These are phyloP conservation scores for Saccharum spontaneum DNA, from an alignment of 176 grass and related monocot genomes.

Conservation along the genomic window DNA sequence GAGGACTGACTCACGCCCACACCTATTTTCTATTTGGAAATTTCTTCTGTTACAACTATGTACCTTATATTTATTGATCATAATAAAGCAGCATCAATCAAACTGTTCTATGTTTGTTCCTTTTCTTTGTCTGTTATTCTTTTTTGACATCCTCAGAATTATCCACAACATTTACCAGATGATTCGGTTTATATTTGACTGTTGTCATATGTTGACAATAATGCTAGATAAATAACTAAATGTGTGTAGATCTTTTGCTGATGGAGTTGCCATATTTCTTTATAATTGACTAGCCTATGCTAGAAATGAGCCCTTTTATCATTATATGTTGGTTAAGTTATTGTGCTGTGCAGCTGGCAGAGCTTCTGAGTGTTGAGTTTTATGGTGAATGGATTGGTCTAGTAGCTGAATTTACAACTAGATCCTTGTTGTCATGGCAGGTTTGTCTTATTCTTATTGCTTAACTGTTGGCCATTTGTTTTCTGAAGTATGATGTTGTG, in stretches of 20 bases:
- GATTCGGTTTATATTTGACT: constrained; percentile 18
- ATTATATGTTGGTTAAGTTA: not conserved
- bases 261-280: not conserved
- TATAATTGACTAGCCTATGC: not conserved
- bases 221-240: constrained; percentile 5
- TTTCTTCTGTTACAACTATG: not conserved
- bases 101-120: constrained; percentile 18
- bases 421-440: constrained; percentile 98
- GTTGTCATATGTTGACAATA: not conserved
- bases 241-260: not conserved
- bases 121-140: not conserved
- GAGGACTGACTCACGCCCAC: not conserved
- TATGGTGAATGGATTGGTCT: constrained; percentile 96
- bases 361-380: constrained; percentile 89
- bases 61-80: not conserved
- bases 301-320: not conserved
- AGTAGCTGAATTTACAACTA: constrained; percentile 93
- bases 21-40: not conserved
- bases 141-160: not conserved
- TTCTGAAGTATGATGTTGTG: not conserved
- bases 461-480: constrained; percentile 2
- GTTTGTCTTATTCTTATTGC: constrained; percentile 55
- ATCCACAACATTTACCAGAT: constrained; percentile 1
- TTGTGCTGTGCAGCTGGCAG: constrained; percentile 70
- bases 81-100: constrained; percentile 2